phyloP scores from a whole-genome alignment of 2,329 filamentous ascomycete genomes.

The Colletotrichum tabaci region DNA sequence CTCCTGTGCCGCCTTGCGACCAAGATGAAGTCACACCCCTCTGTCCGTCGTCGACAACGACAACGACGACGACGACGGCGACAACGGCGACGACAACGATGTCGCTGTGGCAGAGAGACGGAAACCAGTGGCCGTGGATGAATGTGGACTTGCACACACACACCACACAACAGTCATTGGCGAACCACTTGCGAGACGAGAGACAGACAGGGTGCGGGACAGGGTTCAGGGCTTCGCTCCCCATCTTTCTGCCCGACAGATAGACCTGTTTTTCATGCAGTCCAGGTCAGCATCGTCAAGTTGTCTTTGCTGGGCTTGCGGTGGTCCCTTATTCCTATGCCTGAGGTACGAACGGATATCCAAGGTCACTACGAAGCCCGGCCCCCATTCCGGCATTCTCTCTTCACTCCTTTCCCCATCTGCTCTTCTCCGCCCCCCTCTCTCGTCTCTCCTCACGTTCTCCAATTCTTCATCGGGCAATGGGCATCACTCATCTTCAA shows the following conservation, averaged over 20 bases:
- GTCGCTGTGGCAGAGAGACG: too few species aligned
- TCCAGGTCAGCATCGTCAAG: too few species aligned
- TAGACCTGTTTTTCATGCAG: background rate
- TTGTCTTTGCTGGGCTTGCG: background rate
- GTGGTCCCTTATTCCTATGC: background rate
- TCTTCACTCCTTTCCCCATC: background rate
- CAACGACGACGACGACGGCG: too few species aligned
- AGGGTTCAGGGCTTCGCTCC: conserved; percentile 26
- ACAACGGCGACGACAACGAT: too few species aligned
- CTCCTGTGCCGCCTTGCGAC: too few species aligned
- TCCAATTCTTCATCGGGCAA: background rate
- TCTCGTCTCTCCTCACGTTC: background rate
- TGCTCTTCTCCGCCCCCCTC: conserved; percentile 12
- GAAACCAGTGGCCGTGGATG: too few species aligned
- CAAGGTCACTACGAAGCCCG: background rate
- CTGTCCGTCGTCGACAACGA: too few species aligned
- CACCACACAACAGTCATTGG: background rate
- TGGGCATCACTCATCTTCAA: background rate
- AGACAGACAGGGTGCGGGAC: conserved; percentile 4
- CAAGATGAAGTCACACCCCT: too few species aligned
- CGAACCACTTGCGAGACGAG: background rate
- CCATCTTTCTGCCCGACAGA: background rate
- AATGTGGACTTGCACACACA: too few species aligned
- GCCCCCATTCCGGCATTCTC: background rate
- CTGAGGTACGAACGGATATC: background rate